Base-by-base conservation (phyloP, 2,329 filamentous ascomycete species). In the Sclerotinia nivalis region DNA sequence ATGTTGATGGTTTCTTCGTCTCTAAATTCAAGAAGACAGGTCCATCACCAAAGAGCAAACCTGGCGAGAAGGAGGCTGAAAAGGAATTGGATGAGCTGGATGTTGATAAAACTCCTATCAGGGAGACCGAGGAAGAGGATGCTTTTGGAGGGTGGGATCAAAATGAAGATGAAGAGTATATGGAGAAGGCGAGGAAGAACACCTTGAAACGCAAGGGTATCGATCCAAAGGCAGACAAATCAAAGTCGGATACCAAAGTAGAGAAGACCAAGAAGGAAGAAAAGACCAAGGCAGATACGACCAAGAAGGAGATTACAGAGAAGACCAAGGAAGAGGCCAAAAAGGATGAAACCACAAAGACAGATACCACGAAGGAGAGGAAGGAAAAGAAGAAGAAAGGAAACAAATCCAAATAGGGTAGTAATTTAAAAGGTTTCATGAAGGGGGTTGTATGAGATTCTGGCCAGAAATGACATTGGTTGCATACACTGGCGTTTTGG, bases 1-100 rank as follows among this genome's bases (percentile, higher is more conserved):
- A 97, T 82, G 93, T 99, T 47, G 96, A 98, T 80, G 96, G 96
- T 73, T 99, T 99, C 89, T 99, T 93, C 80, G 96, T 99, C 72
- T 93, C 93, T 77, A 99, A 99, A 82, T 91, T 99, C 82, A 94
- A 97, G 82, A 99, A 99, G 86, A 88, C 88, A 22, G 95, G 89
- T 0, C 91, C 93, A 4, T 92, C 91, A 54, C 90, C 92, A 1
- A 82, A 85, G 69, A 88, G 28, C 74, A 77, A 70, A 74, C 75
- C 76, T 4, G 75, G 73, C 45, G 77, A 73, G 49, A 73, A 74
- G 13, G 74, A 76, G 2, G 76, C 75, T 40, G 72, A 65, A 34
- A 75, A 71, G 49, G 77, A 74, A n/a, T 74, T 74, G 15, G 82
- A 83, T 61, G 84, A 85, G 59, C 77, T 83, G 55, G 80, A 87